Conservation (phyloP, 805 yeast genomes). For the Kluyveromyces nonfermentans region DNA sequence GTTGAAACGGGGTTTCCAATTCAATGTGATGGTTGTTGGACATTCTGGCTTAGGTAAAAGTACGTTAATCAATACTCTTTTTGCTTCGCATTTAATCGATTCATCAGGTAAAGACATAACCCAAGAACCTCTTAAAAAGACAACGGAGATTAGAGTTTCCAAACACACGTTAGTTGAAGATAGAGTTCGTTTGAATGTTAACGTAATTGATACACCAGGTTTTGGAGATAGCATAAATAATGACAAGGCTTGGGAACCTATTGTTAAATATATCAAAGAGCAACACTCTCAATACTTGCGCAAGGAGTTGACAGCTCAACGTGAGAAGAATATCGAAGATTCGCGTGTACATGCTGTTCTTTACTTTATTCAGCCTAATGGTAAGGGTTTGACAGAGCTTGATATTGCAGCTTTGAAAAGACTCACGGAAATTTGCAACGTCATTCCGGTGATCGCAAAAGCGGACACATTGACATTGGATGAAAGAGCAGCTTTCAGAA, state of each 20-base stretch:
- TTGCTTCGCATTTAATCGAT: constrained; percentile 69
- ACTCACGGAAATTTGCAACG: constrained; percentile 83
- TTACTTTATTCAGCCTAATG: constrained; percentile 85
- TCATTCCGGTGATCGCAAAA: constrained; percentile 92
- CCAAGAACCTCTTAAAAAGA: constrained; percentile 68
- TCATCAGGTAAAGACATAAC: constrained; percentile 59
- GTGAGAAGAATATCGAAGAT: constrained; percentile 75
- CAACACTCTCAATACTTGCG: constrained; percentile 87
- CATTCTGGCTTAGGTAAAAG: constrained; percentile 92
- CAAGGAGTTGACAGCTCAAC: constrained; percentile 88
- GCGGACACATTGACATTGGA: constrained; percentile 80
- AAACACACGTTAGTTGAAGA: constrained; percentile 72
- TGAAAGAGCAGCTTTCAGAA: constrained; percentile 76
- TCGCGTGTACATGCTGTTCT: constrained; percentile 90
- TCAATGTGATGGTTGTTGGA: constrained; percentile 91
- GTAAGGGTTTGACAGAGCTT: constrained; percentile 72
- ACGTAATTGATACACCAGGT: constrained; percentile 94
- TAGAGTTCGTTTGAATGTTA: constrained; percentile 75
- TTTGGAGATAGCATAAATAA: constrained; percentile 95
- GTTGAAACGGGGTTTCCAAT: constrained; percentile 86
- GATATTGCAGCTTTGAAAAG: constrained; percentile 78
- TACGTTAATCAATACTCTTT: constrained; percentile 82
- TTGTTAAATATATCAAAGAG: constrained; percentile 87
- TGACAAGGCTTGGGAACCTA: constrained; percentile 95
- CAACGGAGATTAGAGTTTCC: constrained; percentile 72